Base-by-base conservation (phyloP, 106 monocot species). In the Hemerocallis citrina region DNA sequence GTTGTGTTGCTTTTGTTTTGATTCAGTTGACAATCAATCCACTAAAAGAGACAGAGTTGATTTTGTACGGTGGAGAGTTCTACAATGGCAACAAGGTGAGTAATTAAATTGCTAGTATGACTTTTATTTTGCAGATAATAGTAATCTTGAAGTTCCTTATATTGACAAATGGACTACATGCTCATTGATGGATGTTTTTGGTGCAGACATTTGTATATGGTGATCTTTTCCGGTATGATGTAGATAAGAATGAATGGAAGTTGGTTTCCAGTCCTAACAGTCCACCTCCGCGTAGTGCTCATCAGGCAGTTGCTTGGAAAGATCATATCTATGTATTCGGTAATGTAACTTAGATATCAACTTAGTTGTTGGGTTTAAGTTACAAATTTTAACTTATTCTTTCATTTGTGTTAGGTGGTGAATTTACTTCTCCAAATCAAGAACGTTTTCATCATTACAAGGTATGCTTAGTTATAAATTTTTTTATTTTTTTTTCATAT, bases 391-490 rank as follows among this genome's bases (percentile, higher is more conserved):
- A 9, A 61, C 48, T 63, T 2, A 23, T 55, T 34, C n/a, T 50
- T 42, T 57, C 68, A 55, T 29, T 59, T 30, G 34, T 20, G 61
- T 54, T 58, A 98, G 98, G 98, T 52, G 98, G 98, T 59, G 98
- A 98, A 59, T 98, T 88, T 28, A 98, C 98, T 67, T 98, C 98
- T 37, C 98, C 98, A 41, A 98, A 98, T 69, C 98, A 98, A 68
- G 98, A 98, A 68, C 68, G 98, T 44, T 98, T 98, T 65, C 98
- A 98, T 78, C 98, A 98, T 68, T 98, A 98, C 72, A 98, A 92
- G 88, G 98, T 82, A 79, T n/a, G n/a, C 51, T 33, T 38, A 5
- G 42, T 32, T 34, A 7, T 22, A 14, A 37, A 6, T 55, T 38
- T 7, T 72, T 52, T 33, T 64, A 24, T 9, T 21, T 44, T 52